Evolutionary conservation across 306 rosid species (phyloP).

Genomic region (Alnus glutinosa): DNA sequence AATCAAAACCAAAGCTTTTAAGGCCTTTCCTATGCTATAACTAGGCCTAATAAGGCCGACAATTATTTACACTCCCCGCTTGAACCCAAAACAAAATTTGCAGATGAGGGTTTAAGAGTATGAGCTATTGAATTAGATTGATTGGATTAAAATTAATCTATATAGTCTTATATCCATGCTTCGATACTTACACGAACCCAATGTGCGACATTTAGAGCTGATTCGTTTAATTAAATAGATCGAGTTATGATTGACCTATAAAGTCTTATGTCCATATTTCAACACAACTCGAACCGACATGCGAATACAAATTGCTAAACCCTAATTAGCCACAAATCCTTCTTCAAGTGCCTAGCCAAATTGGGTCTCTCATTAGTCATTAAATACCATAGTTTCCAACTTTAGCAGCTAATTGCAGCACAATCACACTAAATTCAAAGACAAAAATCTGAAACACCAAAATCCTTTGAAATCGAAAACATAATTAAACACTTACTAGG

Average conservation of each 20-base stretch:
- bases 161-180: too few species aligned
- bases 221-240: not conserved
- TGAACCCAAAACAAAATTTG: too few species aligned
- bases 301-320: too few species aligned
- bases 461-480: slow-evolving; percentile 2
- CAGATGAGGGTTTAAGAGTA: too few species aligned
- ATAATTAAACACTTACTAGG: slow-evolving; percentile 60
- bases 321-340: slow-evolving; percentile 4
- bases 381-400: slow-evolving; percentile 3
- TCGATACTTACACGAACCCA: too few species aligned
- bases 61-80: too few species aligned
- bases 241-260: too few species aligned
- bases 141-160: too few species aligned
- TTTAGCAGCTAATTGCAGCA: slow-evolving; percentile 18
- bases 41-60: not conserved
- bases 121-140: too few species aligned
- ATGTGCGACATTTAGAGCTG: too few species aligned
- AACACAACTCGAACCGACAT: not conserved
- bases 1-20: not conserved
- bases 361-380: not conserved
- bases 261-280: too few species aligned
- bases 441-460: not conserved
- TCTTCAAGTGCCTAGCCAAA: slow-evolving; percentile 12
- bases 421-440: not conserved
- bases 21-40: not conserved